Percentiles rank a stretch among this genome's conserved stretches.
Conservation (phyloP, 2,329 filamentous ascomycete species). For the Penicillium vulpinum region DNA sequence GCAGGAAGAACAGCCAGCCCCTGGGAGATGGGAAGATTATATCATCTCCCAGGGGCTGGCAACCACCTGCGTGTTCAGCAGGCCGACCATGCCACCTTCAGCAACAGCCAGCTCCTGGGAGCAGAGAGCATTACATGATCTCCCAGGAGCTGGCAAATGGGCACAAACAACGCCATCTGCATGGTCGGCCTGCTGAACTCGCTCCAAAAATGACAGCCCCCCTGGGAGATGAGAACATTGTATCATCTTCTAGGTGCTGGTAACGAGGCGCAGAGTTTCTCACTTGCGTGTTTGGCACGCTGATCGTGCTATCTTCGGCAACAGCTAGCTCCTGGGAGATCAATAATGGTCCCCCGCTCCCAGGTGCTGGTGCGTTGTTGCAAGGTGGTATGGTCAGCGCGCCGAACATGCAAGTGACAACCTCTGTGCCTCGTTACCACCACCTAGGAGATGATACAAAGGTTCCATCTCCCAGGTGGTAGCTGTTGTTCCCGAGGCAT, state of each 20-base stretch:
- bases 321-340: background rate
- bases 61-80: background rate
- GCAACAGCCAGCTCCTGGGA: background rate
- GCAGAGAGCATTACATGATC: background rate
- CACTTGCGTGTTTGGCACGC: no score
- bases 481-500: no score
- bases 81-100: background rate
- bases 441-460: no score
- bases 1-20: background rate
- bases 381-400: background rate
- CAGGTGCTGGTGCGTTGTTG: background rate
- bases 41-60: background rate
- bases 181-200: background rate
- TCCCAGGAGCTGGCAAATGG: background rate
- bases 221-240: background rate
- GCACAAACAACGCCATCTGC: background rate
- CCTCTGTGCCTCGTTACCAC: no score
- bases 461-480: no score
- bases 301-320: no score
- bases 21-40: background rate
- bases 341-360: background rate
- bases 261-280: no score
- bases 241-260: background rate
- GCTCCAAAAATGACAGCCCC: background rate
- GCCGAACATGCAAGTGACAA: background rate